These are phyloP conservation scores for Phytophthora fragariae DNA, from an alignment of 352 stramenopile species.

Conservation along the genomic window DNA sequence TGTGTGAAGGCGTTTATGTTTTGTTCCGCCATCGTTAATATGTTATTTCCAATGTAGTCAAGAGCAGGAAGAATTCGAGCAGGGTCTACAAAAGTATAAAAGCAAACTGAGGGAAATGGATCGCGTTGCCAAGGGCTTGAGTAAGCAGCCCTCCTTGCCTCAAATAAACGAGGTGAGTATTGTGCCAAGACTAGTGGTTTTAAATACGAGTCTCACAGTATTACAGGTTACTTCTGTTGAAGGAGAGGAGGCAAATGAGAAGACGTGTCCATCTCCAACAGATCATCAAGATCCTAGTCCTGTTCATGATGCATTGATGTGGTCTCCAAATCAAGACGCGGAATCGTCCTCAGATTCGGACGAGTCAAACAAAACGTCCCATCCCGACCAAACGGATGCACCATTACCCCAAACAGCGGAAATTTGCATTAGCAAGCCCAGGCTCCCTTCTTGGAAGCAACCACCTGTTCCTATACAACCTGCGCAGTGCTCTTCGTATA, in stretches of 20 bases:
- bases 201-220: neutral
- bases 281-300: conserved; percentile 8
- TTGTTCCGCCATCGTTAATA: neutral
- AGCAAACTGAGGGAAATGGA: conserved; percentile 70
- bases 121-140: conserved; percentile 62
- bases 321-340: conserved; percentile 13
- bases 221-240: conserved; percentile 5
- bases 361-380: neutral
- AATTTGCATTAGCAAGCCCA: conserved; percentile 13
- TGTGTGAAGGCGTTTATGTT: neutral
- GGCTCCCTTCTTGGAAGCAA: conserved; percentile 62
- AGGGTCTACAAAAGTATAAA: conserved; percentile 62
- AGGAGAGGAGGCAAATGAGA: conserved; percentile 3
- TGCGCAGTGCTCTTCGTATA: conserved; percentile 55
- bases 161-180: conserved; percentile 20
- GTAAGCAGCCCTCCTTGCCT: conserved; percentile 9
- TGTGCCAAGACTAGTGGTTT: neutral
- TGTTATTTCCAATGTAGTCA: conserved; percentile 35
- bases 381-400: neutral
- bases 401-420: conserved; percentile 1
- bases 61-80: conserved; percentile 58
- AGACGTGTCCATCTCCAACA: neutral
- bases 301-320: conserved; percentile 4
- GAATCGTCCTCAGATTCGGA: conserved; percentile 22
- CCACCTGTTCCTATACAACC: conserved; percentile 66